Evolutionary conservation across 495 filamentous ascomycete genomes (phyloP), one percentile per base, ranked within the genome.

Genomic region (Daldinia loculata): DNA sequence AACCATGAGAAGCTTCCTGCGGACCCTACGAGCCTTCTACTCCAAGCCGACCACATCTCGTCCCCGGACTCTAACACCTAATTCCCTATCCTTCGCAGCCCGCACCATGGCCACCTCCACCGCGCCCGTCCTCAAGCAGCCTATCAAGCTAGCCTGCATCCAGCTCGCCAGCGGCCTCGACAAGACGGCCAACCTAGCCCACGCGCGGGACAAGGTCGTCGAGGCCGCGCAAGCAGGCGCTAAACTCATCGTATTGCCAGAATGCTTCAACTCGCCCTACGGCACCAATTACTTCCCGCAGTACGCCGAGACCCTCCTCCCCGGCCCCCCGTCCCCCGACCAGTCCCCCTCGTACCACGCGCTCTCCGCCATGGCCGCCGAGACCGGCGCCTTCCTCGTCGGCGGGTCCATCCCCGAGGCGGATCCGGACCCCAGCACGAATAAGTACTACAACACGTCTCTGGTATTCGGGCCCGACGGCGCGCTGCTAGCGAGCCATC

Each of bases 201-300:
- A 91, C 74, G 94, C 95, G 38, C 90, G 90, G 27, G 82, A 84
- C 41, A 93, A 94, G 71, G 94, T 99, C 58, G 87, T 93, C 60
- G 92, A 94, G 77, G 96, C 95, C 5, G 88, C 92, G 30, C 75
- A 81, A 36, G 82, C 81, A 3, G 95, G 94, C 66, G 94, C 95
- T 50, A 84, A 89, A 69, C 87, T 94, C 65, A 84, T 93, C 62
- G 91, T 90, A 34, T 80, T 89, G 19, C 88, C 88, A 27, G 94
- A 98, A 83, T 98, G 94, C 86, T 98, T 98, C 89, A 98, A 98
- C 85, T 94, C 91, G 12, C 94, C 94, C n/a, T 97, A 97, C 82
- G 94, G 94, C 69, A 92, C 89, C 64, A 87, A 93, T 74, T 92
- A 89, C 84, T 98, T 99, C 83, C 92, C 94, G 29, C 87, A 89